Conservation (phyloP, 345 rosid genomes). For the Citrus cavaleriei region DNA sequence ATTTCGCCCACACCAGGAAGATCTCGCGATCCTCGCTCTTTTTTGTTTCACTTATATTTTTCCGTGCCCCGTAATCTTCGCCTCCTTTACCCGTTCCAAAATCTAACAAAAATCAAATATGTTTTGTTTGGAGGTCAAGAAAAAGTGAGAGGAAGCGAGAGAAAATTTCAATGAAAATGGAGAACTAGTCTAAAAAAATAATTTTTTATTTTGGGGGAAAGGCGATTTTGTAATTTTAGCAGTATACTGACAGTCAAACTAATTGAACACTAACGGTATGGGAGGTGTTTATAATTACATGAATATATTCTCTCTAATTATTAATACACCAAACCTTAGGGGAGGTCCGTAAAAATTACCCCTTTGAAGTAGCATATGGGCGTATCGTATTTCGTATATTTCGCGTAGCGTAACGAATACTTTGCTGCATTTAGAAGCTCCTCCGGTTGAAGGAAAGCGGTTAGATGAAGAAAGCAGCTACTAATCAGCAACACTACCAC, state of each 20-base stretch:
- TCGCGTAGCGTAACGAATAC: background rate
- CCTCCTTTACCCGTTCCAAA: slow-evolving; percentile 54
- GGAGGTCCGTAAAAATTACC: too few relatives aligned
- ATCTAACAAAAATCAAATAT: background rate
- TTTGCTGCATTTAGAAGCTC: slow-evolving; percentile 23
- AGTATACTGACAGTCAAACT: too few relatives aligned
- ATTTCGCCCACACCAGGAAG: slow-evolving; percentile 57
- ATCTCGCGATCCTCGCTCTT: slow-evolving; percentile 1
- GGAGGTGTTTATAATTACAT: too few relatives aligned
- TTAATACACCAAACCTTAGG: too few relatives aligned
- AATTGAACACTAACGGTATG: accelerated
- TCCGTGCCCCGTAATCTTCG: slow-evolving; percentile 25
- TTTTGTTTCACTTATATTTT: slow-evolving; percentile 2
- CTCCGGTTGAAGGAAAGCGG: background rate
- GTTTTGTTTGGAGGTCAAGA: background rate
- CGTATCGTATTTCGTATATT: background rate
- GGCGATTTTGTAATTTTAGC: too few relatives aligned
- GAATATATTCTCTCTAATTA: accelerated
- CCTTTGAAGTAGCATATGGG: background rate
- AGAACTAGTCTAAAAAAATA: background rate
- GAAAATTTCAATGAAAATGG: background rate
- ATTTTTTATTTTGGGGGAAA: too few relatives aligned
- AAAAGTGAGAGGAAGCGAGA: background rate
- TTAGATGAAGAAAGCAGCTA: background rate
- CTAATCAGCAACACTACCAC: background rate